phyloP scores from a whole-genome alignment of 306 rosid species.

The Herpetospermum pedunculosum region DNA sequence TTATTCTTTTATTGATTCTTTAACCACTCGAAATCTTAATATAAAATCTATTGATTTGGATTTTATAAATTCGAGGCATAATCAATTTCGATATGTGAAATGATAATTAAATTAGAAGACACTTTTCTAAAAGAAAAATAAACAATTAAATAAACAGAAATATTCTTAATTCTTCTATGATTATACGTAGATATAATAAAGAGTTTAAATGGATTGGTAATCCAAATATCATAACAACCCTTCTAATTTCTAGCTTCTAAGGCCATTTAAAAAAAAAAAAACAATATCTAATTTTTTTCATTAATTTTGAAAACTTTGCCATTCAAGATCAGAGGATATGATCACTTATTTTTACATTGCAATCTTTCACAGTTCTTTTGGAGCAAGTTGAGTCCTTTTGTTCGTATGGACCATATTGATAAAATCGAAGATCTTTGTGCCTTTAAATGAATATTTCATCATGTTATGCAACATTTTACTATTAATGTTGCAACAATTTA shows the following conservation, averaged over 20 bases:
- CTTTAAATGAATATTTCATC: no score
- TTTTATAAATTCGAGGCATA: neutral
- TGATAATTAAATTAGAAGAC: neutral
- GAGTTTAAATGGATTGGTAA: neutral
- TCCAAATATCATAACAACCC: neutral
- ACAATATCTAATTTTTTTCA: neutral
- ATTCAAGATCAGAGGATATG: no score
- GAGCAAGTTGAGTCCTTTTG: no score
- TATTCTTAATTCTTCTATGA: neutral
- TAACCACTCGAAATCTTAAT: neutral
- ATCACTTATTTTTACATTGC: no score
- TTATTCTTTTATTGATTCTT: neutral
- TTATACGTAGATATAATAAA: neutral
- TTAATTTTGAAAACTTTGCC: no score
- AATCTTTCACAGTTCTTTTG: no score
- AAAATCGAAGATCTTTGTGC: no score
- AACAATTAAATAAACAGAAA: neutral
- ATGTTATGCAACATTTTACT: no score
- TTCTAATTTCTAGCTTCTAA: neutral
- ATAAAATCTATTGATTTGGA: neutral
- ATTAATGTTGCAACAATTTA: no score
- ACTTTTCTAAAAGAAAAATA: neutral
- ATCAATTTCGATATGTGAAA: conserved; percentile 1
- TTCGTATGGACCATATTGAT: no score
- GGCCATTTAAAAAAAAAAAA: no score